Conservation (phyloP, 169 alveolate species). For the Eimeria necatrix region DNA sequence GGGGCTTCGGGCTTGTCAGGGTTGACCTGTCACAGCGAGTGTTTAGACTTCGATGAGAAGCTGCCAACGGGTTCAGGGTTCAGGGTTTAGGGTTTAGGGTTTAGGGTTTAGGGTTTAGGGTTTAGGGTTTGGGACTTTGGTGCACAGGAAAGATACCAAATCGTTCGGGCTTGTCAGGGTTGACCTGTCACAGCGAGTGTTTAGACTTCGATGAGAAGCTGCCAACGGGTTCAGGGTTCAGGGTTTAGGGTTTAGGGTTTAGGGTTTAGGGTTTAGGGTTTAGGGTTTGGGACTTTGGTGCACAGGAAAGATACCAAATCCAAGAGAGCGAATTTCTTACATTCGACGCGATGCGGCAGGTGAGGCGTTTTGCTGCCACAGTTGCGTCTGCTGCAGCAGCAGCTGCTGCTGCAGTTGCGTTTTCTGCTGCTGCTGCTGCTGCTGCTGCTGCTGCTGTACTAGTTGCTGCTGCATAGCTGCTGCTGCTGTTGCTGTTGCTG, state of each 20-base stretch:
- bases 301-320: slow-evolving; percentile 93
- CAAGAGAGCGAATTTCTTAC: slow-evolving; percentile 97
- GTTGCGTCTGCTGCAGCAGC: neutral
- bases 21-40: neutral
- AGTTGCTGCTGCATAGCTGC: neutral
- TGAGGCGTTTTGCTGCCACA: neutral
- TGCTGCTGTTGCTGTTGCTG: neutral
- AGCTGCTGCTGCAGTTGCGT: neutral
- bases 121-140: neutral
- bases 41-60: too few species aligned
- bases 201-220: too few species aligned
- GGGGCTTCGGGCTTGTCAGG: slow-evolving; percentile 78
- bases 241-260: slow-evolving; percentile 60
- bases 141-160: slow-evolving; percentile 92
- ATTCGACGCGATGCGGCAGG: slow-evolving; percentile 99
- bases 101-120: slow-evolving; percentile 56
- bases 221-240: too few species aligned
- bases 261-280: slow-evolving; percentile 22
- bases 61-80: too few species aligned
- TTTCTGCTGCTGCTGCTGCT: neutral
- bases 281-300: neutral
- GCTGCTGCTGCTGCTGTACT: slow-evolving; percentile 1
- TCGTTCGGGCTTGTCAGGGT: slow-evolving; percentile 56
- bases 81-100: slow-evolving; percentile 58
- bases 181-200: too few species aligned